Evolutionary conservation across 108 stramenopile genomes (phyloP), one percentile per base, ranked within the genome.

Genomic region (Skeletonema costatum): DNA sequence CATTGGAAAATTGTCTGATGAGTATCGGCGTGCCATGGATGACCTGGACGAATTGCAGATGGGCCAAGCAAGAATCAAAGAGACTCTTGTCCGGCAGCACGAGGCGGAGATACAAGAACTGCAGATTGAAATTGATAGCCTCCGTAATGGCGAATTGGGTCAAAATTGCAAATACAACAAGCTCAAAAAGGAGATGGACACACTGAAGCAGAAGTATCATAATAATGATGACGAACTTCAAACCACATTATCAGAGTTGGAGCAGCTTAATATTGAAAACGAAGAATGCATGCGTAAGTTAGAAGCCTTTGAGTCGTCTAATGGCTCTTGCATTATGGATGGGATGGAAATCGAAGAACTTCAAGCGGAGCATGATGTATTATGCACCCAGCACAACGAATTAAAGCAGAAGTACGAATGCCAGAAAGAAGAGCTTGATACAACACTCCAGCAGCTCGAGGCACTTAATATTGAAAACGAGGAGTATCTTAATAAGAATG

Each of bases 1-100:
- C 36, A 78, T 78, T 62, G 66, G 71, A 31, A 62, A 63, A n/a
- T 32, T 78, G 60, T 64, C 48, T 38, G 53, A 67, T 7, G 78
- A 78, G 35, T 67, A 70, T 25, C 21, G 72, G 10, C 32, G 30
- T 30, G 33, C 33, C n/a, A 68, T 66, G 70, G 38, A 25, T 41
- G 41, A 71, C 32, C 39, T 71, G n/a, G 41, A 60, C 6, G 38
- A 71, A 41, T 31, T 71, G 25, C 39, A 73, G 9, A 60, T 41
- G 58, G 41, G 51, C 9, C 31, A 36, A 41, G 39, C 17, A 21
- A 71, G 50, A 21, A 13, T 41, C 33, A 48, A 39, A 63, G 62
- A 64, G 14, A 39, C 64, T 35, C 32, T 66, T 41, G 42, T 70
- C 46, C 25, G 53, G 32, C 51, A 71, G 56, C 64, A 71, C 46